Evolutionary conservation across 345 rosid genomes (phyloP).

Genomic region (Kandelia obovata): DNA sequence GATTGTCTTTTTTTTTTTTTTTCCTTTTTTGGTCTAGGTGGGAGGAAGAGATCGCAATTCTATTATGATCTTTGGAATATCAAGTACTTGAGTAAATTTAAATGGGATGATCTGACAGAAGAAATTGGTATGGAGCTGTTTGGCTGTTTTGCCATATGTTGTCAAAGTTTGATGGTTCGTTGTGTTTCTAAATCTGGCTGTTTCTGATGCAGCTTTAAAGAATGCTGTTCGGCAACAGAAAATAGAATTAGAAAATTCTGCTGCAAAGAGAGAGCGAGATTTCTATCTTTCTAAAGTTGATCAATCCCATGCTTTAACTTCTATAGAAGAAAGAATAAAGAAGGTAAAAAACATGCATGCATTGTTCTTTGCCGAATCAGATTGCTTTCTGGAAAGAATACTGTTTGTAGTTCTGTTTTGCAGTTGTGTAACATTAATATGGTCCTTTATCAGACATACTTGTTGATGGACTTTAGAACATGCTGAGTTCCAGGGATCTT

Average conservation of each 20-base stretch:
- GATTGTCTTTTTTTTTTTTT: not conserved
- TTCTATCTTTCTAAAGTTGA: constrained; percentile 80
- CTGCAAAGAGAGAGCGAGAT: constrained; percentile 91
- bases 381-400: not conserved
- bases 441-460: not conserved
- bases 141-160: not conserved
- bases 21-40: constrained; percentile 42
- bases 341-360: constrained; percentile 46
- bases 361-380: not conserved
- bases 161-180: not conserved
- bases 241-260: constrained; percentile 70
- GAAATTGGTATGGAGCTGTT: constrained; percentile 58
- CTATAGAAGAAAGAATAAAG: constrained; percentile 71
- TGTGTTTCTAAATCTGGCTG: constrained; percentile 19
- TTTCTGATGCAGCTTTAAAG: constrained; percentile 62
- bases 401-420: too few relatives aligned
- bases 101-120: constrained; percentile 92
- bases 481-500: not conserved
- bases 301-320: constrained; percentile 54
- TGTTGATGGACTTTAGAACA: not conserved
- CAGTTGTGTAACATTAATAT: not conserved
- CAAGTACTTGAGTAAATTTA: constrained; percentile 88
- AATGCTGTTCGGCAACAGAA: constrained; percentile 77
- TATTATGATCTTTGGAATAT: constrained; percentile 92
- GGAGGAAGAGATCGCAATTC: constrained; percentile 72